These are phyloP conservation scores for Camelina neglecta DNA, from an alignment of 345 rosid species.

Conservation along the genomic window DNA sequence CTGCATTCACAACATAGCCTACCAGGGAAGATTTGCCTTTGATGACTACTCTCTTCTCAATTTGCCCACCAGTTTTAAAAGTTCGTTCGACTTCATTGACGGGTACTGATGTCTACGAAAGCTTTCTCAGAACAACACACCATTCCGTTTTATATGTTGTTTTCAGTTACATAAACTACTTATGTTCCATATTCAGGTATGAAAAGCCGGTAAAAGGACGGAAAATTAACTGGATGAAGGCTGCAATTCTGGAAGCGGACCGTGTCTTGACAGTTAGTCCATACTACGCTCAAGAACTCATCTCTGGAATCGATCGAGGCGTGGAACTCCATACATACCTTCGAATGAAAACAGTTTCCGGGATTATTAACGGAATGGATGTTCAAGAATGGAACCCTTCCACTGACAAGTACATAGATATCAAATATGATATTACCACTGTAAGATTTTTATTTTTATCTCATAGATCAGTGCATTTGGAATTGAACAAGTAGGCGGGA, in stretches of 20 bases:
- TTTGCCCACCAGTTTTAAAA: constrained; percentile 70
- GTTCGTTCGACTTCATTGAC: constrained; percentile 88
- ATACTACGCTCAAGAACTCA: constrained; percentile 76
- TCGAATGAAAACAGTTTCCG: constrained; percentile 65
- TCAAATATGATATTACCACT: constrained; percentile 70
- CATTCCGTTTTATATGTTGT: constrained; percentile 6
- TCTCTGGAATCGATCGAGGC: constrained; percentile 77
- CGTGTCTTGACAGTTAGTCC: constrained; percentile 90
- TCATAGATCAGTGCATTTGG: neutral
- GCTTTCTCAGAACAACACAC: neutral
- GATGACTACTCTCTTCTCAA: constrained; percentile 72
- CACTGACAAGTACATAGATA: constrained; percentile 69
- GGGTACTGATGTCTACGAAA: constrained; percentile 51
- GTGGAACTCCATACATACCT: constrained; percentile 72
- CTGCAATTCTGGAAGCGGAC: constrained; percentile 78
- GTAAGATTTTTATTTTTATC: constrained; percentile 52
- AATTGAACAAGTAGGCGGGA: neutral
- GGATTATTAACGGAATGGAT: constrained; percentile 92
- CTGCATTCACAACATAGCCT: constrained; percentile 97
- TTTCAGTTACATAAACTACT: neutral
- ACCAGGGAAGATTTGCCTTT: constrained; percentile 83
- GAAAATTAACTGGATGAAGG: constrained; percentile 98
- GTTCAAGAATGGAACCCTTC: constrained; percentile 97
- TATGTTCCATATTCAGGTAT: constrained; percentile 48
- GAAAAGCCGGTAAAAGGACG: constrained; percentile 77